Percentiles rank a stretch among this genome's conserved stretches.
phyloP scores from a whole-genome alignment of 2,329 filamentous ascomycete genomes.

The Fusarium sp. region DNA sequence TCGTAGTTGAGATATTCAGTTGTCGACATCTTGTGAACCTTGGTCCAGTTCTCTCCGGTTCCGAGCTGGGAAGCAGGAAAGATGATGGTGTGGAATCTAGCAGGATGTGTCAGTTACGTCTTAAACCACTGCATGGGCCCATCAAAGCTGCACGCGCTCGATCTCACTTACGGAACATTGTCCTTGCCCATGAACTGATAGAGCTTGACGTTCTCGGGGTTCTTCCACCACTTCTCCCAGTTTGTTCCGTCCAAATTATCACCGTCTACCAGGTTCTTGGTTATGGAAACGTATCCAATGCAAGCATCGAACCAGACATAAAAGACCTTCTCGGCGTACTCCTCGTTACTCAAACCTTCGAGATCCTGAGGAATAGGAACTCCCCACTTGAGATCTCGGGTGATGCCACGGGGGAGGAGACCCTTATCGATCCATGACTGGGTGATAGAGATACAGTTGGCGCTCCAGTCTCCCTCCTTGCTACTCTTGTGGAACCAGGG shows the following conservation, averaged over 20 bases:
- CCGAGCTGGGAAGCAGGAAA: slow-evolving; percentile 91
- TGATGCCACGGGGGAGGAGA: slow-evolving; percentile 87
- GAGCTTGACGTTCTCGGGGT: slow-evolving; percentile 86
- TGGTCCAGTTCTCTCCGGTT: slow-evolving; percentile 87
- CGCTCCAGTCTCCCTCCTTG: slow-evolving; percentile 79
- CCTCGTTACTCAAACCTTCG: slow-evolving; percentile 63
- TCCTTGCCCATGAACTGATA: slow-evolving; percentile 96
- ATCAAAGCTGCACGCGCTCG: neutral
- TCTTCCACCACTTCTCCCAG: slow-evolving; percentile 96
- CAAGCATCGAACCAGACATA: slow-evolving; percentile 96
- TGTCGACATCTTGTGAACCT: slow-evolving; percentile 87
- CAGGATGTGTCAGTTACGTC: slow-evolving; percentile 11
- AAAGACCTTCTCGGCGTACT: slow-evolving; percentile 76
- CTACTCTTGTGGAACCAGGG: slow-evolving; percentile 81
- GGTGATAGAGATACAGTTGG: slow-evolving; percentile 81
- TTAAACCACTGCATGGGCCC: neutral
- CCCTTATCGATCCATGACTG: slow-evolving; percentile 86
- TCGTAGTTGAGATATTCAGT: slow-evolving; percentile 91
- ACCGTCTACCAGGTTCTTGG: slow-evolving; percentile 81
- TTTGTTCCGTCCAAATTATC: slow-evolving; percentile 64
- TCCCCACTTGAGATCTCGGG: slow-evolving; percentile 93
- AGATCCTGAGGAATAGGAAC: slow-evolving; percentile 64
- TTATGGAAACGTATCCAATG: slow-evolving; percentile 96
- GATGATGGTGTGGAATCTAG: slow-evolving; percentile 79
- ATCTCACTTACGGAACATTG: slow-evolving; percentile 64